Base-by-base conservation (phyloP, 768 basidiomycete genomes). In the Tremella fuciformis region DNA sequence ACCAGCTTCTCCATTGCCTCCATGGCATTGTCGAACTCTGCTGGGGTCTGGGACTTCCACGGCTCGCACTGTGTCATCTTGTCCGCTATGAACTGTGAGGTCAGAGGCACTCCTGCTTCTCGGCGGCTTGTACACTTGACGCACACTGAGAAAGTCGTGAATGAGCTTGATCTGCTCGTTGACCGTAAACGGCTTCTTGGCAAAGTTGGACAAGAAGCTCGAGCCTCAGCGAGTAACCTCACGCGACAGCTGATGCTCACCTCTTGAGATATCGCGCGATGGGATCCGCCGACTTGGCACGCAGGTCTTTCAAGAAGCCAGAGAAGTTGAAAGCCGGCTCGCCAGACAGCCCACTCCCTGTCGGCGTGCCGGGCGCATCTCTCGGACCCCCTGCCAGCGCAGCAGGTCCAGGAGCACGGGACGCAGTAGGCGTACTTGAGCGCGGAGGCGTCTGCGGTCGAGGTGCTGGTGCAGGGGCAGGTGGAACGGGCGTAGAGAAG, bases 1-100 rank as follows among this genome's bases (percentile, higher is more conserved):
- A 99, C 96, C 7, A 99, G 83, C 77, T 99, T 99, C 81, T 99
- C 96, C 91, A 98, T 97, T 52, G 92, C 93, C 78, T 99, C 96
- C 81, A 91, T 84, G 0, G 92, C 91, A 68, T 94, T 93, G 54
- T 98, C 96, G 64, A 99, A 97, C 76, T 98, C 92, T 6, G 80
- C 78, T 19, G 90, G 86, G 1, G 85, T 81, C 0, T 83, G 83
- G 58, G 85, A 84, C 70, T 84, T 84, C 93, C 92, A 97, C 0
- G 78, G 77, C 24, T 77, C 75, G 26, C 66, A 63, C 24, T 65
- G 59, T 11, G 34, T 81, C 96, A 99, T 99, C 73, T 88, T 88
- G 34, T 78, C 81, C 0, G 87, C 80, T 67, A 99, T 97, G 74
- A 99, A 99, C 89, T 94, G 51, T 11, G 29, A 11, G 11, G n/a